Evolutionary conservation across 257 asterid genomes (phyloP).

Genomic region (Orobanche coerulescens): DNA sequence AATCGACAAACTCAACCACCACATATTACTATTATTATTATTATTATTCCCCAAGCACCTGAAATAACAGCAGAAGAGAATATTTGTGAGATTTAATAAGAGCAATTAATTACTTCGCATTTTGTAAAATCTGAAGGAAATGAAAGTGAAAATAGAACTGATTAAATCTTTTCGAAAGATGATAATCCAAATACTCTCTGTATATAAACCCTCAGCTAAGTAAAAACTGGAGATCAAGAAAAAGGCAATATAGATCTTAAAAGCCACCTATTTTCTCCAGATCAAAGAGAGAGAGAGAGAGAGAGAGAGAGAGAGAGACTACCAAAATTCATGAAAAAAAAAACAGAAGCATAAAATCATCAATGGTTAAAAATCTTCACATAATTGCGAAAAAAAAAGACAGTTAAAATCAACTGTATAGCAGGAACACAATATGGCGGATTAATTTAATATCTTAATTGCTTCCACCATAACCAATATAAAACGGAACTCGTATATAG

Average conservation of each 20-base stretch:
- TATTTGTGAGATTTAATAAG: slow-evolving; percentile 6
- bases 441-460: not conserved
- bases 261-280: slow-evolving; percentile 19
- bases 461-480: no score
- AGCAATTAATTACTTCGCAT: no score
- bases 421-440: no score
- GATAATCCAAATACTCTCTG: not conserved
- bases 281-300: not conserved
- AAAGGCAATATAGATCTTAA: not conserved
- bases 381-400: not conserved
- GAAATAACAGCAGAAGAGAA: slow-evolving; percentile 24
- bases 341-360: not conserved
- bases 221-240: not conserved
- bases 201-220: not conserved
- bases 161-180: no score
- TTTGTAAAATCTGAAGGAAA: no score
- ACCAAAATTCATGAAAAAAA: no score
- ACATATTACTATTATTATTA: slow-evolving; percentile 35
- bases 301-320: no score
- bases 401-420: slow-evolving; percentile 1
- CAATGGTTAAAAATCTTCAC: not conserved
- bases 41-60: slow-evolving; percentile 29
- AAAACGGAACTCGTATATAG: no score
- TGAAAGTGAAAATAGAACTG: no score
- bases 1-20: slow-evolving; percentile 58